A percentile compares a stretch with the other conserved stretches of the same genome.
phyloP scores from a whole-genome alignment of 1,284 basidiomycete genomes.

The Microstroma glucosiphilum region DNA sequence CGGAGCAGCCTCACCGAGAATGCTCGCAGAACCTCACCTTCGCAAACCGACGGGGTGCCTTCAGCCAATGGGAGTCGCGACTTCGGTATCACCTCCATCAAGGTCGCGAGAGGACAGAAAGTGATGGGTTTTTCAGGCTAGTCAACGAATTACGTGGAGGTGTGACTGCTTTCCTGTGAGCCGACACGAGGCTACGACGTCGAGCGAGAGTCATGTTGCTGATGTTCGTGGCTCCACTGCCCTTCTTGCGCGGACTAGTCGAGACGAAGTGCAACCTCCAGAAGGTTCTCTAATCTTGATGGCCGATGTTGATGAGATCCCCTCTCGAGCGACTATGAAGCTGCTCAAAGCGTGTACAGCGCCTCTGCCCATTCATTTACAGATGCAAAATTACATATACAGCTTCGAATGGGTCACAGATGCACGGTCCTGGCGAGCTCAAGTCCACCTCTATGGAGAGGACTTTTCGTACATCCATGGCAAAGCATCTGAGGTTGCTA shows the following conservation, averaged over 20 bases:
- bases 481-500: conserved; percentile 56
- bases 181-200: conserved; percentile 1
- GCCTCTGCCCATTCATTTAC: conserved; percentile 60
- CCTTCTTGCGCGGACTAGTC: conserved; percentile 26
- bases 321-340: conserved; percentile 58
- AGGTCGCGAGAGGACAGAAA: conserved; percentile 34
- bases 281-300: conserved; percentile 59
- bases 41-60: conserved; percentile 55
- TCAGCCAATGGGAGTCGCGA: conserved; percentile 58
- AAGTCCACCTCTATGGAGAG: conserved; percentile 56
- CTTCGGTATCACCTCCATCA: conserved; percentile 54
- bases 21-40: background rate
- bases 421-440: conserved; percentile 58
- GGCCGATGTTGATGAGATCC: conserved; percentile 67
- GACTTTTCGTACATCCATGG: conserved; percentile 58
- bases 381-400: conserved; percentile 63
- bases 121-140: conserved; percentile 51
- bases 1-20: background rate
- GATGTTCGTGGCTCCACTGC: conserved; percentile 36
- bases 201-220: background rate
- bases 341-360: conserved; percentile 62
- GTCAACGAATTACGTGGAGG: conserved; percentile 51
- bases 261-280: conserved; percentile 21
- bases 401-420: conserved; percentile 59
- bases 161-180: conserved; percentile 23